phyloP scores from a whole-genome alignment of 129 eudicot species.

The Artemisia annua region DNA sequence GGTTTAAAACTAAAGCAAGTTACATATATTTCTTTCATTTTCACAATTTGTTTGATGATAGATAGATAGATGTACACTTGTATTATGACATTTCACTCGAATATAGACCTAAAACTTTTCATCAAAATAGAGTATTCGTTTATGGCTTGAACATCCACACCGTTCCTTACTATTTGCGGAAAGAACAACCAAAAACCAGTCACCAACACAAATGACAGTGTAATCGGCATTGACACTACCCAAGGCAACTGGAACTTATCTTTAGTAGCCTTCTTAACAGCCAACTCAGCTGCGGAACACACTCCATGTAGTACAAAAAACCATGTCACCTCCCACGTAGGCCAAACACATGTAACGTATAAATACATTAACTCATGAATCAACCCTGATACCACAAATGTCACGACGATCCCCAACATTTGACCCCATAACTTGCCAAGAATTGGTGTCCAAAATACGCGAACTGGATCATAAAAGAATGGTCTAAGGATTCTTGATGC shows the following conservation, averaged over 20 bases:
- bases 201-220: constrained; percentile 32
- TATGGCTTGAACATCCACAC: neutral
- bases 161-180: constrained; percentile 30
- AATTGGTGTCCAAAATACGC: neutral
- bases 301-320: constrained; percentile 67
- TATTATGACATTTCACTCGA: neutral
- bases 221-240: constrained; percentile 33
- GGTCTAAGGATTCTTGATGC: neutral
- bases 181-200: constrained; percentile 59
- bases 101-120: neutral
- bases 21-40: no score
- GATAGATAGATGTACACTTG: neutral
- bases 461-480: neutral
- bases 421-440: constrained; percentile 33
- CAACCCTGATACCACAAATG: constrained; percentile 64
- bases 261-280: constrained; percentile 24
- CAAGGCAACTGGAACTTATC: constrained; percentile 33
- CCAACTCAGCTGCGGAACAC: constrained; percentile 44
- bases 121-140: neutral
- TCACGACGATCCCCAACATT: constrained; percentile 25
- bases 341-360: constrained; percentile 38
- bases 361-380: constrained; percentile 62
- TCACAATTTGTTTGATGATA: no score
- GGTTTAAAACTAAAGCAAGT: no score
- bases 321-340: constrained; percentile 49